Evolutionary conservation across 2,329 filamentous ascomycete species (phyloP).

Genomic region (Penicillium sumatraense): DNA sequence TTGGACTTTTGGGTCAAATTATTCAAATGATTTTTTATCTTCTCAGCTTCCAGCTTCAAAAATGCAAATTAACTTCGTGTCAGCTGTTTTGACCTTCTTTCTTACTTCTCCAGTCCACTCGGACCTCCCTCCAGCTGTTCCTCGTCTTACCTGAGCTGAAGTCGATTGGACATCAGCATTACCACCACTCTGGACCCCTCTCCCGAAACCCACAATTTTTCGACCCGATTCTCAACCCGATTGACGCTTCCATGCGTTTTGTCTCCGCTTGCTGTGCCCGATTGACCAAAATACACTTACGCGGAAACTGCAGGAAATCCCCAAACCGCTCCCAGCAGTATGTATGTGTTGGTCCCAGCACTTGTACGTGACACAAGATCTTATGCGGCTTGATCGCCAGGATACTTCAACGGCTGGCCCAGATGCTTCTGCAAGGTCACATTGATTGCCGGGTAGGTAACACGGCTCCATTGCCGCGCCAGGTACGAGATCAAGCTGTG

Average conservation of each 20-base stretch:
- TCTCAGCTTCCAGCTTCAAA: too few relatives aligned
- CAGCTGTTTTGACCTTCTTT: neutral
- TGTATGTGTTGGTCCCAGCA: constrained; percentile 54
- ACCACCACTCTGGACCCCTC: too few relatives aligned
- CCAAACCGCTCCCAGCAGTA: too few relatives aligned
- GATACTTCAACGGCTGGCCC: constrained; percentile 48
- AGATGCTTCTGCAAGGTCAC: constrained; percentile 53
- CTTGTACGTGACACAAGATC: constrained; percentile 47
- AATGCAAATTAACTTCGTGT: neutral
- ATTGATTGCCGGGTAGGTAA: constrained; percentile 55
- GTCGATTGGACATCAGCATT: constrained; percentile 31
- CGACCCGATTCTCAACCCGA: too few relatives aligned
- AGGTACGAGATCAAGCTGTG: constrained; percentile 54
- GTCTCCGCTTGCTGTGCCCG: neutral
- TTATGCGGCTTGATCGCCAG: constrained; percentile 49
- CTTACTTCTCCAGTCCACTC: neutral
- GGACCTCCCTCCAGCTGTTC: neutral
- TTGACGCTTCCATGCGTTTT: too few relatives aligned
- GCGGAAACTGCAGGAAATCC: too few relatives aligned
- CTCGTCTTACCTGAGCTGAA: constrained; percentile 38
- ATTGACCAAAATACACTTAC: too few relatives aligned
- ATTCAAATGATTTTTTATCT: too few relatives aligned
- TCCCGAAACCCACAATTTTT: neutral
- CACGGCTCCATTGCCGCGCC: constrained; percentile 57
- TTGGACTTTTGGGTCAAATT: too few relatives aligned